Base-by-base conservation (phyloP, 73 alveolate species). In the Symbiodinium natans region DNA sequence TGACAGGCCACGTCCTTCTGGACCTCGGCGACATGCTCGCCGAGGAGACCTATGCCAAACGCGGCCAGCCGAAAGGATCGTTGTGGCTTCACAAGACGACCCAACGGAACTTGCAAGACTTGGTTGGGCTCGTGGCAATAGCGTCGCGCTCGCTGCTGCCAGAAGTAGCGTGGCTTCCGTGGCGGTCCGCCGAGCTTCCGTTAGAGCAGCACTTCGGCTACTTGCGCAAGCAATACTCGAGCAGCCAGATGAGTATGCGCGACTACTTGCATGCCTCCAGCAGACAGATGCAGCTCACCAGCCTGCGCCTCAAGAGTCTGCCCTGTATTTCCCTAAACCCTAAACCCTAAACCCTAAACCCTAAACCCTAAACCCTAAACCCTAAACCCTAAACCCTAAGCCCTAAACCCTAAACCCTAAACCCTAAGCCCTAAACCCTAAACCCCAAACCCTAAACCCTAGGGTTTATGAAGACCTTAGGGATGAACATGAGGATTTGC, bases 21-120 rank as follows among this genome's bases (percentile, higher is more conserved):
- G 74, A 56, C 74, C 74, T 56, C 74, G 74, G 74, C 15, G 74
- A 56, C 74, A 56, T 56, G 74, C 74, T 56, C 6, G 74, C 74
- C 25, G 6, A 5, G 25, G 74, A 56, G 25, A 21, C 3, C 31
- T 56, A 29, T 21, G 74, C 31, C 31, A 13, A 21, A 21, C 25
- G 74, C 6, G 15, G 15, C 31, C 74, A 13, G 31, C 74, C 74
- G 5, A 56, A 56, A 19, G 74, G 74, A 13, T 56, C 74, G 6
- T 19, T 9, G 25, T 56, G 74, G 74, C 74, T 56, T 15, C 74
- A 56, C 74, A 56, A 56, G 15, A 15, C 31, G 33, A 56, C 74
- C 31, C 74, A 21, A 9, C 6, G 31, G 33, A 56, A 56, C 74
- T 29, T 56, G 74, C 74, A 56, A 29, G 6, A 15, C 25, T 29